phyloP scores from a whole-genome alignment of 2,329 filamentous ascomycete genomes.

The Talaromyces sp. region DNA sequence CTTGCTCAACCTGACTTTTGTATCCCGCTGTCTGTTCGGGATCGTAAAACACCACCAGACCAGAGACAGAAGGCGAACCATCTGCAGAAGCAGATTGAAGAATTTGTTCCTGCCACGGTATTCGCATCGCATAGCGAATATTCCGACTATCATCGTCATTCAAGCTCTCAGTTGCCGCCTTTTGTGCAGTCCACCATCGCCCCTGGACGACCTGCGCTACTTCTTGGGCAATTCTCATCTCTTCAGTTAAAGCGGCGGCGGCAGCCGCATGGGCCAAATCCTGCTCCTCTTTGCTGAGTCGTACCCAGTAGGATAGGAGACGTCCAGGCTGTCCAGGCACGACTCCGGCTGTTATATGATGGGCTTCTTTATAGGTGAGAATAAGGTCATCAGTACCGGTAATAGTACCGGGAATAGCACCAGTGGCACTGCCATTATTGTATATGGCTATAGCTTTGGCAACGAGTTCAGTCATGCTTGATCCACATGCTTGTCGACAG shows the following conservation, averaged over 20 bases:
- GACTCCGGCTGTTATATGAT: not conserved
- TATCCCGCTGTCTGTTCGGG: not conserved
- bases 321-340: not conserved
- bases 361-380: not conserved
- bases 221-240: not conserved
- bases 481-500: constrained; percentile 21
- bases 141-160: not conserved
- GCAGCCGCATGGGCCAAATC: not conserved
- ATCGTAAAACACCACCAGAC: not conserved
- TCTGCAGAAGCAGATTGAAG: not conserved
- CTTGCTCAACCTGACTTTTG: not conserved
- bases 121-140: not conserved
- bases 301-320: not conserved
- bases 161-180: not conserved
- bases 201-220: not conserved
- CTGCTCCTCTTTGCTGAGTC: not conserved
- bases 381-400: not conserved
- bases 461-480: constrained; percentile 20
- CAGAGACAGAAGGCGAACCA: not conserved
- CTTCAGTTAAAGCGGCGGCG: not conserved
- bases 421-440: not conserved
- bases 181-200: not conserved
- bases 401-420: not conserved
- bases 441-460: constrained; percentile 19
- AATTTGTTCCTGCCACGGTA: not conserved